Base-by-base conservation (phyloP, 805 yeast genomes). In the Metschnikowia proteae region DNA sequence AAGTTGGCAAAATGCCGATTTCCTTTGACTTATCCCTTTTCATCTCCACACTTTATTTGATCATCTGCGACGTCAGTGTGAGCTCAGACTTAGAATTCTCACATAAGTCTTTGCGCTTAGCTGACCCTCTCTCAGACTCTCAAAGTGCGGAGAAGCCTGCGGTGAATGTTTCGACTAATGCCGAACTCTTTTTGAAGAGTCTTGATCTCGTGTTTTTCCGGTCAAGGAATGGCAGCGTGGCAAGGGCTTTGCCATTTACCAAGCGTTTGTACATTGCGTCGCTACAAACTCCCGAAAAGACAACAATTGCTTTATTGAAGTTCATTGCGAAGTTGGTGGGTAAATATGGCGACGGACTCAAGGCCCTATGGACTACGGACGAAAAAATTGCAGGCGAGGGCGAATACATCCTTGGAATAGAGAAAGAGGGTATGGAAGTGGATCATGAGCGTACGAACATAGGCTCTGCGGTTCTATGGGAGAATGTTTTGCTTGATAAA, bases 401-500 rank as follows among this genome's bases (percentile, higher is more conserved):
- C 6, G 47, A 59, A 25, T 73, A 73, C 49, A 73, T 75, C 10
- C 86, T 85, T 61, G 79, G 81, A 27, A 73, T 84, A 56, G 89
- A 82, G 43, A 53, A 60, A 33, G 79, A 79, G 46, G 62, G 58
- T 35, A 54, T 63, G 44, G 73, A 69, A 46, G 70, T 73, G 6
- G 83, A 80, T 40, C 81, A 88, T 8, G 88, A 85, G 55, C 81
- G 92, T 62, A 73, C 87, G 56, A 91, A 94, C 60, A 79, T 96
- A 1, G 92, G 85, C 38, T 94, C 92, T 13, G 95, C 97, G 1
- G 85, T 90, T 0, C 68, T 92, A 32, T 94, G 96, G 96, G 99
- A 94, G 61, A 81, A 83, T 45, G 83, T 83, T 5, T 66, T 92
- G 36, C 70, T 94, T 48, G 85, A 84, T 49, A 80, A 82, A 53